Percentiles rank a stretch among this genome's conserved stretches.
These are phyloP conservation scores for Saccharomycopsis babjevae DNA, from an alignment of 805 yeast species.

Conservation along the genomic window DNA sequence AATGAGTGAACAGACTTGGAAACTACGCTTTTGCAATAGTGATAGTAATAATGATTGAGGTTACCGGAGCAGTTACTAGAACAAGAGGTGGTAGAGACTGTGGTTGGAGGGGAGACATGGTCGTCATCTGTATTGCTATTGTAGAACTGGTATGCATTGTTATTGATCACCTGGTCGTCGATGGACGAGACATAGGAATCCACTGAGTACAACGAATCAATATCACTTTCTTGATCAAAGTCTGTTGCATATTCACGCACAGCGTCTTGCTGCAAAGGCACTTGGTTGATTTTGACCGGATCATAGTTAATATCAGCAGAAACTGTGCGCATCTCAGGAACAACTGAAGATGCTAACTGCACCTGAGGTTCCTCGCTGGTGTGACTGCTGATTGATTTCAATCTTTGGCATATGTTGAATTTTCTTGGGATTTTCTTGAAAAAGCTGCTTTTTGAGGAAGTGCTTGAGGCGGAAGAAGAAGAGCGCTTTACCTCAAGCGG, in stretches of 20 bases:
- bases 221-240: not conserved
- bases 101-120: not conserved
- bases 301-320: not conserved
- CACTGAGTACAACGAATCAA: not conserved
- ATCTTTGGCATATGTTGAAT: not conserved
- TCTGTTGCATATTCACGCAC: not conserved
- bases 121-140: not conserved
- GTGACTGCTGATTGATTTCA: not conserved
- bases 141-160: conserved; percentile 13
- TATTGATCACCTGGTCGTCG: conserved; percentile 9
- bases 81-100: not conserved
- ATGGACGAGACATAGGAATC: conserved; percentile 16
- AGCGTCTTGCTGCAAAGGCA: too few relatives aligned
- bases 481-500: conserved; percentile 8
- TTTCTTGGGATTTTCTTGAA: not conserved
- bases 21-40: not conserved
- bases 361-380: not conserved
- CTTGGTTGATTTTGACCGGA: too few relatives aligned
- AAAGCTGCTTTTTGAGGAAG: not conserved
- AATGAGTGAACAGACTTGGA: not conserved
- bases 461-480: not conserved
- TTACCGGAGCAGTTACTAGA: not conserved
- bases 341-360: too few relatives aligned
- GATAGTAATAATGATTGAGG: not conserved
- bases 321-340: too few relatives aligned